phyloP scores from a whole-genome alignment of 441 rosid species.

The Populus tomentosa region DNA sequence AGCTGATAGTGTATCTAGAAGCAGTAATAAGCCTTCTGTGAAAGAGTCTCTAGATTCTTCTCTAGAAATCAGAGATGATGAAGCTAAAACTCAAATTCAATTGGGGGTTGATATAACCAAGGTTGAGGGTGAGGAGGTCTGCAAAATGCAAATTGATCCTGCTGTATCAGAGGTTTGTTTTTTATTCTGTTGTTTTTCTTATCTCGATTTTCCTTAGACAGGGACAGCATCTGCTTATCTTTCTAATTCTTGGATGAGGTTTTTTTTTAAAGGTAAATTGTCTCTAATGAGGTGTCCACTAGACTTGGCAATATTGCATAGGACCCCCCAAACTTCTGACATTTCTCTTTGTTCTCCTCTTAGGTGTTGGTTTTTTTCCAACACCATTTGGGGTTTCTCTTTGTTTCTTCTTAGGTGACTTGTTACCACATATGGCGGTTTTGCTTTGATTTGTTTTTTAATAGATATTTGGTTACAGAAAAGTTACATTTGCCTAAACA shows the following conservation, averaged over 20 bases:
- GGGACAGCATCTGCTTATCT: not conserved
- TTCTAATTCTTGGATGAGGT: too few species aligned
- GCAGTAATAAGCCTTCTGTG: not conserved
- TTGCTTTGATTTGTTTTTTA: not conserved
- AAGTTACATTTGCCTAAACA: not conserved
- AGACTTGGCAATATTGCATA: not conserved
- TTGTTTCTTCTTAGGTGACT: not conserved
- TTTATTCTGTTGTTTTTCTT: not conserved
- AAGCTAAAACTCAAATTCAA: slow-evolving; percentile 11
- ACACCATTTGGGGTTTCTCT: not conserved
- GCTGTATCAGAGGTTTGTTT: slow-evolving; percentile 3
- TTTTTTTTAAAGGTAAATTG: not conserved
- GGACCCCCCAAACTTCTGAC: not conserved
- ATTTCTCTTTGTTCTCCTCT: not conserved
- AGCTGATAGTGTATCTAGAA: slow-evolving; percentile 16
- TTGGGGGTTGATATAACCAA: slow-evolving; percentile 4
- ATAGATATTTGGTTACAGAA: not conserved
- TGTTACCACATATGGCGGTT: not conserved
- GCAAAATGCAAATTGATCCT: slow-evolving; percentile 19
- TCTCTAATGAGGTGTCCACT: not conserved
- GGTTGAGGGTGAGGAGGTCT: not conserved
- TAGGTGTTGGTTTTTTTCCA: not conserved
- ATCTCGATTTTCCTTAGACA: not conserved
- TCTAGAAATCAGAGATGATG: slow-evolving; percentile 4
- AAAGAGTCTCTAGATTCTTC: slow-evolving; percentile 3